Evolutionary conservation across 2,329 filamentous ascomycete genomes (phyloP).

Genomic region (Xylariaceae sp.): DNA sequence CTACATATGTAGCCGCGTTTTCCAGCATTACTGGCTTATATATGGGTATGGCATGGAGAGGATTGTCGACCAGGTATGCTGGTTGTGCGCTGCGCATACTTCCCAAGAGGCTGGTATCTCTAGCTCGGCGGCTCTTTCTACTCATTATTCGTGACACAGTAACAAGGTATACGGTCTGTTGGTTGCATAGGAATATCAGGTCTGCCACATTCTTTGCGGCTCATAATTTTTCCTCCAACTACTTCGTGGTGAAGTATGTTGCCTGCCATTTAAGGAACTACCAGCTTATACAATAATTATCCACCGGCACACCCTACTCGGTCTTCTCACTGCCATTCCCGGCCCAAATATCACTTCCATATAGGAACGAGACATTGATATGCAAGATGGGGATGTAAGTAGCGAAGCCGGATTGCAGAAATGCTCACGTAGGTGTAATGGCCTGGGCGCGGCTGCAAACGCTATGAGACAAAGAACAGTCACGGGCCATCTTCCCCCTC

Average conservation of each 20-base stretch:
- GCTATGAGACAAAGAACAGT: constrained; percentile 28
- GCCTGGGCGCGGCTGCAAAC: constrained; percentile 21
- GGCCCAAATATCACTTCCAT: not conserved
- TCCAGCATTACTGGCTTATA: not conserved
- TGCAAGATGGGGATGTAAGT: not conserved
- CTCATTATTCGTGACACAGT: not conserved
- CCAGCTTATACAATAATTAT: not conserved
- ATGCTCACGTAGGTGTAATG: not conserved
- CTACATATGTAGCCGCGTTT: not conserved
- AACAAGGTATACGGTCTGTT: not conserved
- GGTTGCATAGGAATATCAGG: not conserved
- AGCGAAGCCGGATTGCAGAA: not conserved
- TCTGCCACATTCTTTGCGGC: not conserved
- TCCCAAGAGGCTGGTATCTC: not conserved
- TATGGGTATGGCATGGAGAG: not conserved
- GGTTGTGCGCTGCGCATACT: not conserved
- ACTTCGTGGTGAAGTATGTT: not conserved
- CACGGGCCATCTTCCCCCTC: constrained; percentile 8
- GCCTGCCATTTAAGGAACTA: not conserved
- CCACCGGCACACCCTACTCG: not conserved
- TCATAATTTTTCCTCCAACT: not conserved
- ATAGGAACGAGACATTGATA: not conserved
- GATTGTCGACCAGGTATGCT: not conserved
- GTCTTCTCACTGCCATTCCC: not conserved
- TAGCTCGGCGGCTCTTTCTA: not conserved